Conservation (phyloP, 2,329 filamentous ascomycete genomes). For the Byssochlamys sp. region DNA sequence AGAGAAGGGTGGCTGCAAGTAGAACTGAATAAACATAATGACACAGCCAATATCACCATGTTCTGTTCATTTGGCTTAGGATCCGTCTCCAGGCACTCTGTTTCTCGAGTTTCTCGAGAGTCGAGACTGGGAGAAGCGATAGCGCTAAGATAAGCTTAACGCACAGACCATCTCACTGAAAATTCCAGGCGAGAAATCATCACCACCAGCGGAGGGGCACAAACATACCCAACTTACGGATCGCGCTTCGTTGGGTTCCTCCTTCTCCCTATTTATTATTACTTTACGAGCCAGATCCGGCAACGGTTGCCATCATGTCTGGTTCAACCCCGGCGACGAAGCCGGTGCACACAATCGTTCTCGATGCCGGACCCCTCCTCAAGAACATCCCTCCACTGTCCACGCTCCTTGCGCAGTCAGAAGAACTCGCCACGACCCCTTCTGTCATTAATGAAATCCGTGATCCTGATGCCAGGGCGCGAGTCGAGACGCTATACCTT, state of each 20-base stretch:
- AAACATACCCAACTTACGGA: background rate
- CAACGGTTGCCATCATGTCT: conserved; percentile 11
- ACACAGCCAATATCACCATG: no score
- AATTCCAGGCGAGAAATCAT: conserved; percentile 16
- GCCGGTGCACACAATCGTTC: conserved; percentile 68
- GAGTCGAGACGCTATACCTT: conserved; percentile 72
- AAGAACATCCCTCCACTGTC: conserved; percentile 83
- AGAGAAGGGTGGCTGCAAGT: no score
- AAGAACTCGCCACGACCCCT: conserved; percentile 71
- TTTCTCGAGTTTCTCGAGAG: background rate
- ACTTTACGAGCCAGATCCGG: background rate
- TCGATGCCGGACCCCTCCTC: conserved; percentile 88
- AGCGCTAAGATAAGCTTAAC: conserved; percentile 30
- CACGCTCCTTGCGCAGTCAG: conserved; percentile 66
- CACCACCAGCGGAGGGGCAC: background rate
- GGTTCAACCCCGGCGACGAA: conserved; percentile 39
- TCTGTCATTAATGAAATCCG: conserved; percentile 79
- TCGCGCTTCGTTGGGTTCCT: conserved; percentile 1
- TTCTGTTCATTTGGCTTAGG: no score
- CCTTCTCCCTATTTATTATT: conserved; percentile 1
- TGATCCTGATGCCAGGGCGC: conserved; percentile 67
- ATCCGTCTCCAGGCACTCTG: no score
- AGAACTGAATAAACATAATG: no score
- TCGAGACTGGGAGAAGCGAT: background rate
- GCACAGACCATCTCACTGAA: conserved; percentile 26